A percentile compares a stretch with the other conserved stretches of the same genome.
phyloP scores from a whole-genome alignment of 2,329 filamentous ascomycete species.

The Polytolypa hystricis region DNA sequence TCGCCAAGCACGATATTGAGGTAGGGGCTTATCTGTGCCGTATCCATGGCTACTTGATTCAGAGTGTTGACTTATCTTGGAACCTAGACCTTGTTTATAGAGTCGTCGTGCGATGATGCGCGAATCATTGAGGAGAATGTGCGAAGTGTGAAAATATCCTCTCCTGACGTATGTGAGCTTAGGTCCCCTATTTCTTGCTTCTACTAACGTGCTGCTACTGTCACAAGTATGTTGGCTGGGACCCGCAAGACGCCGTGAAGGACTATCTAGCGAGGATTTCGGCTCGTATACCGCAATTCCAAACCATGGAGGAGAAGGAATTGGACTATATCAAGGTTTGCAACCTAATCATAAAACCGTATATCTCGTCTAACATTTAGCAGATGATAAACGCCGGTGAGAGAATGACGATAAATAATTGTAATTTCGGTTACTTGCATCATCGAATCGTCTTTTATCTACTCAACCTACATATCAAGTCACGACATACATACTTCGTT shows the following conservation, averaged over 20 bases:
- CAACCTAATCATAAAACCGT: neutral
- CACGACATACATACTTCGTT: conserved; percentile 84
- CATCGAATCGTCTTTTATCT: conserved; percentile 98
- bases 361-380: neutral
- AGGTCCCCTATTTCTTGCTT: neutral
- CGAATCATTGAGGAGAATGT: conserved; percentile 94
- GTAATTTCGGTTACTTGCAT: conserved; percentile 90
- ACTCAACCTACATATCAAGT: conserved; percentile 94
- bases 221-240: conserved; percentile 72
- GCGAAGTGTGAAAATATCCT: conserved; percentile 93
- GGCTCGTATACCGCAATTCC: conserved; percentile 86
- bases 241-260: conserved; percentile 79
- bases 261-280: conserved; percentile 85
- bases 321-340: conserved; percentile 81
- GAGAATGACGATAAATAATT: conserved; percentile 90
- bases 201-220: conserved; percentile 8
- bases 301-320: conserved; percentile 89
- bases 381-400: conserved; percentile 94
- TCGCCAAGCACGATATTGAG: conserved; percentile 93
- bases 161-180: conserved; percentile 67
- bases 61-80: neutral
- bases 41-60: neutral
- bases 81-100: conserved; percentile 81
- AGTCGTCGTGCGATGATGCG: conserved; percentile 89
- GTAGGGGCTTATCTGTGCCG: conserved; percentile 35